phyloP scores from a whole-genome alignment of 208 protist species.

The Leishmania martiniquensis region DNA sequence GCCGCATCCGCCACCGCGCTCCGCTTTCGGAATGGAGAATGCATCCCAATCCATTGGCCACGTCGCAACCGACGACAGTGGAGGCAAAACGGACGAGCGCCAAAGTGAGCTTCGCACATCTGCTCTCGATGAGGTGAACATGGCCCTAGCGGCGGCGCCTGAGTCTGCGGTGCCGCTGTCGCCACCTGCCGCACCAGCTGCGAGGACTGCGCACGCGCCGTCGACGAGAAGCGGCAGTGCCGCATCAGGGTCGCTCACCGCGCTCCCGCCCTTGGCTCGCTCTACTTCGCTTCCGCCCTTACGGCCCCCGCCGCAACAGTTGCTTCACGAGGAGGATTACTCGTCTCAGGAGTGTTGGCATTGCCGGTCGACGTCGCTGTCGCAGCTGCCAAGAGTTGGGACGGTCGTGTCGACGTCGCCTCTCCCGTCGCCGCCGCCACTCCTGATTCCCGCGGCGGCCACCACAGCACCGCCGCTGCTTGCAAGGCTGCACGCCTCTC shows the following conservation, averaged over 20 bases:
- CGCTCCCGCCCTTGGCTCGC: background rate
- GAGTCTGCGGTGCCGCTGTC: background rate
- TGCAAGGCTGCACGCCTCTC: background rate
- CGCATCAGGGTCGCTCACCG: background rate
- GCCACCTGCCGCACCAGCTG: background rate
- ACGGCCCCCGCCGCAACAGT: background rate
- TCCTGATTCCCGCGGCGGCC: background rate
- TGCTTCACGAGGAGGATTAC: background rate
- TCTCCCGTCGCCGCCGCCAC: conserved; percentile 1
- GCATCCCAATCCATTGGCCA: background rate
- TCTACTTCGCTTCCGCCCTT: background rate
- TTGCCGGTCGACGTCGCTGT: background rate
- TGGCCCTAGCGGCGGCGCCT: background rate
- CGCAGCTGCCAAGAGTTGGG: background rate
- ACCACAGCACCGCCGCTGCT: background rate
- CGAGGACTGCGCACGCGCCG: background rate
- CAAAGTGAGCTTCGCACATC: background rate
- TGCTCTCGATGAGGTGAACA: background rate
- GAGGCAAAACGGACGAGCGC: background rate
- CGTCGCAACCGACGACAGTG: background rate
- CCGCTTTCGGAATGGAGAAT: background rate
- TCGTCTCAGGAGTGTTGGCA: background rate
- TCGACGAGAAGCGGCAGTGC: background rate
- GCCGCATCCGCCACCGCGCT: background rate
- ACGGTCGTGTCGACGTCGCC: background rate